A percentile compares a stretch with the other conserved stretches of the same genome.
These are phyloP conservation scores for Hippophae rhamnoides DNA, from an alignment of 306 rosid species.

Conservation along the genomic window DNA sequence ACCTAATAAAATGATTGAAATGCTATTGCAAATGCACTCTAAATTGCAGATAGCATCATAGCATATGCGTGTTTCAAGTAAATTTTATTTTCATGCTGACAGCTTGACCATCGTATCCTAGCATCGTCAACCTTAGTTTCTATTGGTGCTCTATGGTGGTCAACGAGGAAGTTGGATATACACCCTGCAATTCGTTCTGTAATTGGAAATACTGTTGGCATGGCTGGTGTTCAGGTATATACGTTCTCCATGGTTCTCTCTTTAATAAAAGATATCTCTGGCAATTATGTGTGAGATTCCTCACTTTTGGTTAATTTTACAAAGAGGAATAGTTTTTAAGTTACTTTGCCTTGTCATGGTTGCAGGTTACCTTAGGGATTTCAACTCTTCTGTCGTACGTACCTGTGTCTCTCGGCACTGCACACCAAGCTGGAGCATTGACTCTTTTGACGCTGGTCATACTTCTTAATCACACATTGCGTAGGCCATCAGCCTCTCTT, in stretches of 20 bases:
- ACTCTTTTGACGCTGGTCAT: slow-evolving; percentile 61
- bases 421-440: slow-evolving; percentile 90
- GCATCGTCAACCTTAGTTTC: slow-evolving; percentile 58
- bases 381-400: slow-evolving; percentile 78
- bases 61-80: too few relatives aligned
- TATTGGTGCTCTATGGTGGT: slow-evolving; percentile 59
- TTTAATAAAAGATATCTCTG: too few relatives aligned
- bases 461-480: slow-evolving; percentile 62
- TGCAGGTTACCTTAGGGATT: slow-evolving; percentile 71
- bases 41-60: too few relatives aligned
- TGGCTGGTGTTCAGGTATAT: slow-evolving; percentile 72
- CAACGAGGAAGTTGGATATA: slow-evolving; percentile 62
- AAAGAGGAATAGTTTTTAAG: not conserved
- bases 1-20: too few relatives aligned
- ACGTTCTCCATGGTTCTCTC: not conserved
- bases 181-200: slow-evolving; percentile 71
- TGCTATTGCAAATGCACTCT: too few relatives aligned
- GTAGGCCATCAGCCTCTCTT: slow-evolving; percentile 61
- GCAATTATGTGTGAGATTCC: not conserved
- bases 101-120: slow-evolving; percentile 86
- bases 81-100: slow-evolving; percentile 9
- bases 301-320: not conserved
- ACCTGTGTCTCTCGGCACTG: slow-evolving; percentile 71
- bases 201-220: slow-evolving; percentile 52
- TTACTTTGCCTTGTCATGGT: slow-evolving; percentile 6